Evolutionary conservation across 1,284 basidiomycete genomes (phyloP).

Genomic region (Rhodotorula sp.): DNA sequence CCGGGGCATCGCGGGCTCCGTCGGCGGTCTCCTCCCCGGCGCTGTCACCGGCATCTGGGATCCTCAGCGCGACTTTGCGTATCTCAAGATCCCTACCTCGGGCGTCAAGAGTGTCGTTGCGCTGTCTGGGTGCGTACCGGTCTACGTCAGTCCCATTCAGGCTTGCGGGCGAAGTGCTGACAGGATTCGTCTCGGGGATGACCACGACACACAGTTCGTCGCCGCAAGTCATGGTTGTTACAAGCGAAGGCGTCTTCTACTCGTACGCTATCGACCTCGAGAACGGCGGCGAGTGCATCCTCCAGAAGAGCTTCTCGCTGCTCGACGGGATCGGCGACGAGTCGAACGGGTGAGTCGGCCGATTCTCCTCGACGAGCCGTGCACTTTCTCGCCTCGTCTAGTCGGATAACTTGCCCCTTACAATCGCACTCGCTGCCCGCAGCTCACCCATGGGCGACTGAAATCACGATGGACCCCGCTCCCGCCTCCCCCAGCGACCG

Average conservation of each 20-base stretch:
- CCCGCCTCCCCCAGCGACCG: background rate
- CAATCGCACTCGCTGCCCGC: background rate
- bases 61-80: slow-evolving; percentile 91
- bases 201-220: slow-evolving; percentile 61
- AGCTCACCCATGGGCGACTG: slow-evolving; percentile 23
- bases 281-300: slow-evolving; percentile 88
- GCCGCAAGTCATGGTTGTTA: slow-evolving; percentile 96
- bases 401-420: background rate
- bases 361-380: background rate
- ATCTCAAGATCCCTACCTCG: slow-evolving; percentile 76
- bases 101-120: slow-evolving; percentile 73
- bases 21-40: slow-evolving; percentile 87
- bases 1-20: slow-evolving; percentile 72
- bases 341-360: slow-evolving; percentile 12
- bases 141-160: background rate
- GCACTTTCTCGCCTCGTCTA: background rate
- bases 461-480: background rate
- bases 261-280: slow-evolving; percentile 94
- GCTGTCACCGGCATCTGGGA: slow-evolving; percentile 97
- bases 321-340: slow-evolving; percentile 34
- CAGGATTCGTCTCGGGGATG: no score
- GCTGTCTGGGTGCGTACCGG: slow-evolving; percentile 62
- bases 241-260: slow-evolving; percentile 93
- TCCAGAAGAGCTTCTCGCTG: slow-evolving; percentile 81
- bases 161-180: background rate